Base-by-base conservation (phyloP, 2,329 filamentous ascomycete species). In the Verticillium alfalfae region DNA sequence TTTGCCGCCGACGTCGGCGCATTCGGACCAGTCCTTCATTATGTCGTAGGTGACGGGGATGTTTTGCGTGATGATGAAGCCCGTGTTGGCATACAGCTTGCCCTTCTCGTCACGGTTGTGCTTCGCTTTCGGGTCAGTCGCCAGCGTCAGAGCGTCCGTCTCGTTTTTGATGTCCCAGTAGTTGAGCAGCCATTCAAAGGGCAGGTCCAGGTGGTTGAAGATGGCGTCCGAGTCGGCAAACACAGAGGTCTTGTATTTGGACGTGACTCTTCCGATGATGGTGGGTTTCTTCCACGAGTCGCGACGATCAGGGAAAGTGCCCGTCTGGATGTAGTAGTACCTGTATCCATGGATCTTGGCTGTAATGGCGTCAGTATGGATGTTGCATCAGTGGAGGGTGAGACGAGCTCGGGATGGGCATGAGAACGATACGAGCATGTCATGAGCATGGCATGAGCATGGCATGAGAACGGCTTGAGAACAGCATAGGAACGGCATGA, bases 171-270 rank as follows among this genome's bases (percentile, higher is more conserved):
- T 70, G 59, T 73, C 66, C 78, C 78, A 80, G 72, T 78, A 80
- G 70, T 80, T 80, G 70, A 80, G 72, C 61, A 80, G 70, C 78
- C 78, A 79, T 68, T 79, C 78, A 39, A 79, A 74, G 34, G 78
- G 78, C 6, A 80, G 69, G 49, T 79, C 76, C 60, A 79, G 73
- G 61, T 74, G 70, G 63, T 73, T 66, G 67, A 80, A 79, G 63
- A 79, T 73, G 67, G 76, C 77, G 63, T 80, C 78, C 5, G 77
- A 79, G 65, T 80, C 78, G 58, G 79, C 66, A 69, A 75, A 80
- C 58, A 80, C 67, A 67, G 77, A 79, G 2, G 73, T 69, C 62
- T 79, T 71, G 68, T 78, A 78, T 60, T 78, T 67, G 66, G 74
- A 73, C 62, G 80, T 73, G 22, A 79, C 73, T 65, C 76, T 72